Evolutionary conservation across 2,329 filamentous ascomycete species (phyloP).

Genomic region (Trichoderma sp.): DNA sequence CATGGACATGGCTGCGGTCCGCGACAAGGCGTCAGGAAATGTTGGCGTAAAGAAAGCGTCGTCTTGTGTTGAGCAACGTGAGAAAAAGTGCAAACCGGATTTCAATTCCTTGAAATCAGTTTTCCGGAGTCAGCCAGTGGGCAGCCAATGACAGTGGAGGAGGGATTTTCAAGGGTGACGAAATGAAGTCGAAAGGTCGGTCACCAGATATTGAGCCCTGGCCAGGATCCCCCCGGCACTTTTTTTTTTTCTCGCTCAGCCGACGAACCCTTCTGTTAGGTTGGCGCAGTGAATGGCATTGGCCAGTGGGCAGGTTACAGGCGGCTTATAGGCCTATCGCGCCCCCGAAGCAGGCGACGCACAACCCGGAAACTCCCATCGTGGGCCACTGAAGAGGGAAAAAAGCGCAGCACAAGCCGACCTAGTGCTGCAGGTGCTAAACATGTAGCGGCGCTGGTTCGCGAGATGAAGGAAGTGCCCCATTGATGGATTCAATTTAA

Average conservation of each 20-base stretch:
- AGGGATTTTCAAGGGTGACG: slow-evolving; percentile 23
- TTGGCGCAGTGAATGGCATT: slow-evolving; percentile 16
- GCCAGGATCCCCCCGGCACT: slow-evolving; percentile 16
- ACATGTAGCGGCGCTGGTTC: background rate
- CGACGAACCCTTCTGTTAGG: slow-evolving; percentile 4
- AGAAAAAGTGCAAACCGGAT: background rate
- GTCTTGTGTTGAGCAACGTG: slow-evolving; percentile 1
- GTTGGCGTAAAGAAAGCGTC: background rate
- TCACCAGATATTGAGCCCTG: slow-evolving; percentile 20
- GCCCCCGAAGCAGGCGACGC: background rate
- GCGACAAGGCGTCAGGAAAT: slow-evolving; percentile 11
- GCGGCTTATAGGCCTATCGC: slow-evolving; percentile 1
- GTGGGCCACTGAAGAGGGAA: background rate
- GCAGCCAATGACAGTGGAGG: slow-evolving; percentile 22
- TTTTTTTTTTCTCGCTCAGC: slow-evolving; percentile 2
- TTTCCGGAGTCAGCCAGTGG: slow-evolving; percentile 12
- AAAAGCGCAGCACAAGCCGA: background rate
- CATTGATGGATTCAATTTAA: background rate
- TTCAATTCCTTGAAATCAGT: slow-evolving; percentile 17
- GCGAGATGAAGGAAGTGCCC: background rate
- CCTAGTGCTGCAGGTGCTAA: slow-evolving; percentile 14
- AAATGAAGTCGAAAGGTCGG: slow-evolving; percentile 20
- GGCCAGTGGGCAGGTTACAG: slow-evolving; percentile 16
- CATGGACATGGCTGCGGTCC: slow-evolving; percentile 36
- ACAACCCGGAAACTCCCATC: slow-evolving; percentile 12